Conservation (phyloP, 257 asterid species). For the Jasminum sambac region DNA sequence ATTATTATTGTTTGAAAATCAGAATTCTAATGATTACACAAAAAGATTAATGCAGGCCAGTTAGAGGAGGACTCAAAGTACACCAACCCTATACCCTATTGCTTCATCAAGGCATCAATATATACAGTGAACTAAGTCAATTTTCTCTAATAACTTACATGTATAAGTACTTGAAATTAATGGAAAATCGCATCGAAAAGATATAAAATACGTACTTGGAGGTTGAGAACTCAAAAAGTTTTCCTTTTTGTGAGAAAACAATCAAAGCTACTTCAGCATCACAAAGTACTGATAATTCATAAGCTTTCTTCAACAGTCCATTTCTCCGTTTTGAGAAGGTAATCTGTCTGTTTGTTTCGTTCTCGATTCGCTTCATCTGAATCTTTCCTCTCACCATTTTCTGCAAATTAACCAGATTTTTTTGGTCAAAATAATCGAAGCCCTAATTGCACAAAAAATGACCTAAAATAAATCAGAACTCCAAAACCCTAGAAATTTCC, state of each 20-base stretch:
- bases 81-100: constrained; percentile 10
- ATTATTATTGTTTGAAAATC: not conserved
- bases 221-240: constrained; percentile 60
- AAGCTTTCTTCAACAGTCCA: constrained; percentile 73
- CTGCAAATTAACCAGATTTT: not conserved
- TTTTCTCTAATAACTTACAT: not conserved
- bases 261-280: constrained; percentile 20
- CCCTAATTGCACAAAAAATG: not conserved
- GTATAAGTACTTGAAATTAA: too few relatives aligned
- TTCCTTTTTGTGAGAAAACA: constrained; percentile 75
- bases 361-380: constrained; percentile 62
- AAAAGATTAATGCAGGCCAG: not conserved
- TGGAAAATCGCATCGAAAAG: not conserved
- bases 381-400: constrained; percentile 78
- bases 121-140: constrained; percentile 16
- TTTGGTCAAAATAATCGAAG: not conserved
- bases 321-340: constrained; percentile 69
- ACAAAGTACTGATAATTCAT: constrained; percentile 47
- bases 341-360: constrained; percentile 60
- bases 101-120: not conserved
- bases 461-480: too few relatives aligned
- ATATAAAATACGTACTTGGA: constrained; percentile 42
- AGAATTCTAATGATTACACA: not conserved
- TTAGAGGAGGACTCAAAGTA: constrained; percentile 2
- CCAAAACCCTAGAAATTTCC: too few relatives aligned